Evolutionary conservation across 129 eudicot genomes (phyloP).

Genomic region (Arctium lappa): DNA sequence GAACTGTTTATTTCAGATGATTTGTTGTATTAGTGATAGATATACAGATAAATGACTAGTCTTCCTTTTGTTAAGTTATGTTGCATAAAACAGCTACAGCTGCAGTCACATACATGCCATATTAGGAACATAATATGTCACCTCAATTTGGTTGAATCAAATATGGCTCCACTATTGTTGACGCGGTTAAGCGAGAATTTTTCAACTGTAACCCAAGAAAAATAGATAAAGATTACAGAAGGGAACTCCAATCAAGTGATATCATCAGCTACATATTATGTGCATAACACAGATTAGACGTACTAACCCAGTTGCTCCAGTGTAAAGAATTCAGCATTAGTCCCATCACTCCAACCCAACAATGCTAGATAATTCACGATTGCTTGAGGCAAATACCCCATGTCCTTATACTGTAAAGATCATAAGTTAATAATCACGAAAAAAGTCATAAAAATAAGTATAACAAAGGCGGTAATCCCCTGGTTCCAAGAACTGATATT

Average conservation of each 20-base stretch:
- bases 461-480: background rate
- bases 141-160: conserved; percentile 87
- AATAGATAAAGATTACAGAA: background rate
- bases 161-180: conserved; percentile 91
- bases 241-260: background rate
- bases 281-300: conserved; percentile 1
- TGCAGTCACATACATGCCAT: background rate
- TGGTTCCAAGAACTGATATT: background rate
- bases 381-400: conserved; percentile 76
- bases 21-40: conserved; percentile 1
- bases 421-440: background rate
- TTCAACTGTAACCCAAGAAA: conserved; percentile 63
- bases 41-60: background rate
- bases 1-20: background rate
- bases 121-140: conserved; percentile 16
- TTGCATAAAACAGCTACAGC: background rate
- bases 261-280: conserved; percentile 23
- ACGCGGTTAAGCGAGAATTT: conserved; percentile 90
- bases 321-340: conserved; percentile 84
- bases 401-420: background rate
- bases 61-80: background rate
- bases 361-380: conserved; percentile 88
- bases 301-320: conserved; percentile 83
- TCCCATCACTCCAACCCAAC: conserved; percentile 99
- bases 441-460: background rate